These are phyloP conservation scores for Carex cristatella DNA, from an alignment of 176 grass and related monocot genomes.

Conservation along the genomic window DNA sequence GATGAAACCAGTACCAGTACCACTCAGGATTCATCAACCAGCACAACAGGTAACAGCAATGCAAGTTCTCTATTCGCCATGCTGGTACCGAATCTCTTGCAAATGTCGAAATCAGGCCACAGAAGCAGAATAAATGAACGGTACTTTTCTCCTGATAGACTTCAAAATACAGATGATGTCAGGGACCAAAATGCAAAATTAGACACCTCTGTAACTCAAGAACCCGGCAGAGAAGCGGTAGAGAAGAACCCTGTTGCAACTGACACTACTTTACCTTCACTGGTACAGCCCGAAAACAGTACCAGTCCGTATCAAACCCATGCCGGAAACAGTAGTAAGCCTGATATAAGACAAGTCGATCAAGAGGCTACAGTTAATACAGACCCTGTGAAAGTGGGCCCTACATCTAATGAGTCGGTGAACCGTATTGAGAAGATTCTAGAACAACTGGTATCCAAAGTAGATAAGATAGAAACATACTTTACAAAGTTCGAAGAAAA, in stretches of 20 bases:
- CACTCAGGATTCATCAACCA: conserved; percentile 27
- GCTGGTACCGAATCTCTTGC: conserved; percentile 74
- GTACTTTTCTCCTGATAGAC: conserved; percentile 37
- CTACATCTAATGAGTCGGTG: conserved; percentile 13
- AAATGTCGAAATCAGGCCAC: conserved; percentile 53
- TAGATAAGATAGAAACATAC: conserved; percentile 68
- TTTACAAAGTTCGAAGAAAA: conserved; percentile 66
- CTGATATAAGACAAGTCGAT: conserved; percentile 26
- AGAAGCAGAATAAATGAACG: conserved; percentile 41
- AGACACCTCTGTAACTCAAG: conserved; percentile 13
- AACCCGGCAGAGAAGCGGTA: conserved; percentile 22
- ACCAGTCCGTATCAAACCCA: neutral
- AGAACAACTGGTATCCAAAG: conserved; percentile 62
- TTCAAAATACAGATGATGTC: conserved; percentile 12
- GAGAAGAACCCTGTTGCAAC: neutral
- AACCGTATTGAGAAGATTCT: conserved; percentile 58
- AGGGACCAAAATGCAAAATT: conserved; percentile 21
- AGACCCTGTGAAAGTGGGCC: conserved; percentile 21
- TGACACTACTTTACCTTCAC: neutral
- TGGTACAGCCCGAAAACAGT: neutral
- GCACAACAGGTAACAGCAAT: conserved; percentile 37
- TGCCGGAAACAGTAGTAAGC: conserved; percentile 10
- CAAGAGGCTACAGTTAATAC: neutral
- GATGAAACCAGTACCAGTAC: conserved; percentile 22
- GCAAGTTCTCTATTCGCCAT: conserved; percentile 73